A percentile compares a stretch with the other conserved stretches of the same genome.
Evolutionary conservation across 345 rosid species (phyloP).

Genomic region (Ceriops tagal): DNA sequence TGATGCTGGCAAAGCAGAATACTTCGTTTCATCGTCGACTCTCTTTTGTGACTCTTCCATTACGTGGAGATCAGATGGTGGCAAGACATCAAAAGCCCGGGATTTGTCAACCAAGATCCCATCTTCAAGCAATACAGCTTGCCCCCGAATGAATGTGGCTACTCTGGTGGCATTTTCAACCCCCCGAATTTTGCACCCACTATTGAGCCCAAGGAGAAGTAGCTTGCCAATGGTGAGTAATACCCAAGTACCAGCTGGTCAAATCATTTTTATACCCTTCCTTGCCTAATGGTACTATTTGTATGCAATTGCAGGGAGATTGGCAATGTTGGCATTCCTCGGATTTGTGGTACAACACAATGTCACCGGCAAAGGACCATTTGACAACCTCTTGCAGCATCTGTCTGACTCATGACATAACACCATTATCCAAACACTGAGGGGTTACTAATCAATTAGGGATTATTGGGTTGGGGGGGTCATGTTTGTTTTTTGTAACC

Average conservation of each 20-base stretch:
- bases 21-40: constrained; percentile 88
- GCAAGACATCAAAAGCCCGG: constrained; percentile 98
- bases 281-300: background rate
- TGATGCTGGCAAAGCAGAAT: constrained; percentile 84
- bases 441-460: constrained; percentile 27
- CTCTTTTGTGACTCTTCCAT: constrained; percentile 91
- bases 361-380: constrained; percentile 92
- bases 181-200: constrained; percentile 92
- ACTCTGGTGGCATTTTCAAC: constrained; percentile 91
- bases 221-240: constrained; percentile 76
- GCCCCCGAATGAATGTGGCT: constrained; percentile 75
- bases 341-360: constrained; percentile 85
- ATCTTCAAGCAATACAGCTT: constrained; percentile 96
- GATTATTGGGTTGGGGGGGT: background rate
- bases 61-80: constrained; percentile 96
- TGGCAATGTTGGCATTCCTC: constrained; percentile 96
- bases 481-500: constrained; percentile 23
- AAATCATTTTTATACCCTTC: background rate
- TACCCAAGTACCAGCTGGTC: background rate
- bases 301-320: constrained; percentile 62
- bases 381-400: constrained; percentile 91
- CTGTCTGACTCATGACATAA: constrained; percentile 96
- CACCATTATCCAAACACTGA: constrained; percentile 78
- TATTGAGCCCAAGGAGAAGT: constrained; percentile 86
- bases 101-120: constrained; percentile 94